Percentiles rank a stretch among this genome's conserved stretches.
phyloP scores from a whole-genome alignment of 768 basidiomycete genomes.

The Amyloporia xantha region DNA sequence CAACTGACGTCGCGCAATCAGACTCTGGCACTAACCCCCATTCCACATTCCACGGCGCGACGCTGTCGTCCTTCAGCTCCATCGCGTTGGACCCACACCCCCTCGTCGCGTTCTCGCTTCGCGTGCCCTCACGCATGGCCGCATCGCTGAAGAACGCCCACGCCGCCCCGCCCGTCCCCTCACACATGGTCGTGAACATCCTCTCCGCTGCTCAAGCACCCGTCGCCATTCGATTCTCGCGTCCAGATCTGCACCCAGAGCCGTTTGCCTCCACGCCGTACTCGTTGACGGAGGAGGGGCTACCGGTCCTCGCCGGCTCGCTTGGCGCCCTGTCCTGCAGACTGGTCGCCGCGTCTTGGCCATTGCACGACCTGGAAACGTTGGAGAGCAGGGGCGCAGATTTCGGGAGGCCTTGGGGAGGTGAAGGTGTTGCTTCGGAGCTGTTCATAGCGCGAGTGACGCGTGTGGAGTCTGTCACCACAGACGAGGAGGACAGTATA shows the following conservation, averaged over 20 bases:
- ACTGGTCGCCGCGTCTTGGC: conserved; percentile 53
- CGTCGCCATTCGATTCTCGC: conserved; percentile 64
- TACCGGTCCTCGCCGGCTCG: conserved; percentile 52
- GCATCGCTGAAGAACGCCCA: conserved; percentile 36
- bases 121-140: conserved; percentile 87
- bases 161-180: conserved; percentile 14
- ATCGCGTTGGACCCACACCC: conserved; percentile 87
- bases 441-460: conserved; percentile 79
- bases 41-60: conserved; percentile 73
- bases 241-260: conserved; percentile 57
- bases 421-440: conserved; percentile 46
- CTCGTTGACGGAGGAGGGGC: conserved; percentile 40
- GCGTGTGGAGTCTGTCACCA: conserved; percentile 42
- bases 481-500: conserved; percentile 15
- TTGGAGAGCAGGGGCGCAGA: conserved; percentile 21
- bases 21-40: background rate
- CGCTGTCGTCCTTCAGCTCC: conserved; percentile 89
- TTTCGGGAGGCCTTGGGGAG: conserved; percentile 16
- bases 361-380: conserved; percentile 48
- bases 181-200: conserved; percentile 75
- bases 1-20: background rate
- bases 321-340: conserved; percentile 72
- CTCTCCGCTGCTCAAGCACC: conserved; percentile 62
- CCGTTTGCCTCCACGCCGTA: conserved; percentile 45
- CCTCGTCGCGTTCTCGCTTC: conserved; percentile 83